Evolutionary conservation across 2,329 filamentous ascomycete species (phyloP), one percentile per base, ranked within the genome.

Genomic region (Clathrospora elynae): DNA sequence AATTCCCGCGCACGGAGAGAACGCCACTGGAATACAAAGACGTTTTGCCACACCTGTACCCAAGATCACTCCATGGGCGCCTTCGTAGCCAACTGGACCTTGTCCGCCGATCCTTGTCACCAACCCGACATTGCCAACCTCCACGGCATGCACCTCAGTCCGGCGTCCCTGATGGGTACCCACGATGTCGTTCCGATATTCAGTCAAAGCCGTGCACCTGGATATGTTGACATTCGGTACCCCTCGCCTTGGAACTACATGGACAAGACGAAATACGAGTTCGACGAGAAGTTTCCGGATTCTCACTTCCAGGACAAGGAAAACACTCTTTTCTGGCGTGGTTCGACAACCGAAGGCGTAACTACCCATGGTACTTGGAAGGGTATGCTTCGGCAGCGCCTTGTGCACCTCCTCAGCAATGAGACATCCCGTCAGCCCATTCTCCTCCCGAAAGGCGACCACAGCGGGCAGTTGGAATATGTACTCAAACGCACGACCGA

Each of bases 141-240:
- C 1, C 88, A 92, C 57, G 86, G 87, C 28, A 83, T 92, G 59
- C 83, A 88, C 63, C 75, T 87, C 26, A 82, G 80, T 0, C 80
- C 85, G 0, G 80, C 85, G 6, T 75, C 79, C 1, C 75, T 82
- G 50, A 80, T 81, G 34, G 80, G 84, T 0, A 79, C 85, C 1
- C 78, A 82, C 48, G 76, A 84, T 13, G 75, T 93, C 3, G 70
- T 87, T 2, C 89, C 89, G 0, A 74, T 93, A 8, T 93, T 93
- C 70, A 87, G 87, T 49, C 79, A 87, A 44, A 85, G 83, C 34
- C 90, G 89, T 57, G 82, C 85, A 1, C 76, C 80, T 30, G 83
- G 84, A 4, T 92, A 88, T 70, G 82, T 79, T 51, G 89, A 95
- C 62, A 88, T 95, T 22, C 70, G 91, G 14, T 86, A 90, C 37